Evolutionary conservation across 2,329 filamentous ascomycete species (phyloP), one percentile per base, ranked within the genome.

Genomic region (Penicillium crustosum): DNA sequence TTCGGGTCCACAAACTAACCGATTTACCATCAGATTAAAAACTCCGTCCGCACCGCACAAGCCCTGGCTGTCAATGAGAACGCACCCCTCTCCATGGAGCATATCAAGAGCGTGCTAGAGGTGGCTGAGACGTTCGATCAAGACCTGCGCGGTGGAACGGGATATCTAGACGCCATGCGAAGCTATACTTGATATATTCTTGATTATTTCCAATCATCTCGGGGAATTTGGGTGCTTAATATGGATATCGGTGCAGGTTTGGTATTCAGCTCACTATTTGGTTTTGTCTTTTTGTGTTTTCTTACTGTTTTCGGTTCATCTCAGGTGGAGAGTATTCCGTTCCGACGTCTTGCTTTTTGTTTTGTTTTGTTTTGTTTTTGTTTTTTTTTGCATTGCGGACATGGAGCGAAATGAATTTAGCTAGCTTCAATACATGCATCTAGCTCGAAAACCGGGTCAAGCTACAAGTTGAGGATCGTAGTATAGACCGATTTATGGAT

Each of bases 151-250:
- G 92, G 91, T 6, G 91, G 91, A 0, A 81, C 84, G 0, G 91
- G 91, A 0, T 95, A 91, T 66, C 79, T 89, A 64, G 91, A 94
- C 70, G 90, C 90, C 0, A 93, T 94, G 91, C 82, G 89, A 63
- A 90, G 88, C 68, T 94, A 94, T 66, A 78, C 76, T 38, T 78
- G 70, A 61, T 43, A 29, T 12, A 53, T 43, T 25, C n/a, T 44
- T 27, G 19, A 17, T 52, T 25, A 36, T 53, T 47, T 35, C 13
- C 19, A 27, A 25, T 31, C 27, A 42, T 52, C 29, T 49, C 42
- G 53, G 61, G 15, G 25, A 41, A 47, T 41, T 36, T 33, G 27
- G 23, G 33, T 57, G 19, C 38, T 48, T 51, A 13, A 7, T 43
- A 17, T n/a, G 53, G 19, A 44, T 3, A 31, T 50, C 19, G 31